Evolutionary conservation across 257 asterid species (phyloP), one percentile per base, ranked within the genome.

Genomic region (Penstemon eatonii): DNA sequence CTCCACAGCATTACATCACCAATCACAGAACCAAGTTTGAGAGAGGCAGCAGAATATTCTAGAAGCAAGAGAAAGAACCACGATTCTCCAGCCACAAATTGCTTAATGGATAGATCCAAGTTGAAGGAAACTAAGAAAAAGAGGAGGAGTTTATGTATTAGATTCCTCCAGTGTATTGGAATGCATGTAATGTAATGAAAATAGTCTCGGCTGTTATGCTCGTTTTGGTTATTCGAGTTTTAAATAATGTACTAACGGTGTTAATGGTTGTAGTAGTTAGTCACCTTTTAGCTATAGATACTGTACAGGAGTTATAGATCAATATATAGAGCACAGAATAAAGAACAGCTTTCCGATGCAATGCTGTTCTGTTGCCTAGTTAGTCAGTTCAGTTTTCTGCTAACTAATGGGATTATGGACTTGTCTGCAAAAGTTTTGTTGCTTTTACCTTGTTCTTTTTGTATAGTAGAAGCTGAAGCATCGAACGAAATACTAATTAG

Each of bases 1-100:
- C 80, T 85, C 44, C 45, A 58, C 46, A 70, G 55, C 63, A 62
- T 69, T 61, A 3, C 66, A 38, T 71, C 70, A 60, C 70, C 60
- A n/a, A 58, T 41, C 2, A 41, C 57, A 15, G 70, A 53, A 10
- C 66, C 76, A 3, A 55, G 51, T 46, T 42, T 45, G 46, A 50
- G 56, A 8, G 79, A 39, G 59, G 62, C 64, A 10, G 81, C 64
- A 10, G 81, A 80, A 70, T 12, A 55, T 65, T 45, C 76, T 1
- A 66, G 51, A 56, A 46, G 45, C 67, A 72, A 73, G 47, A 72
- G 67, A 65, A 69, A 47, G 67, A 53, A 36, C 0, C 73, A 43
- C 63, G 71, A 78, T 56, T 56, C 82, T 66, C 79, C 79, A 5
- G 76, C 74, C 67, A 75, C 65, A 5, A 74, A 70, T 65, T 63